phyloP scores from a whole-genome alignment of 495 filamentous ascomycete species.

The Paragyromitra xinjiangensis region DNA sequence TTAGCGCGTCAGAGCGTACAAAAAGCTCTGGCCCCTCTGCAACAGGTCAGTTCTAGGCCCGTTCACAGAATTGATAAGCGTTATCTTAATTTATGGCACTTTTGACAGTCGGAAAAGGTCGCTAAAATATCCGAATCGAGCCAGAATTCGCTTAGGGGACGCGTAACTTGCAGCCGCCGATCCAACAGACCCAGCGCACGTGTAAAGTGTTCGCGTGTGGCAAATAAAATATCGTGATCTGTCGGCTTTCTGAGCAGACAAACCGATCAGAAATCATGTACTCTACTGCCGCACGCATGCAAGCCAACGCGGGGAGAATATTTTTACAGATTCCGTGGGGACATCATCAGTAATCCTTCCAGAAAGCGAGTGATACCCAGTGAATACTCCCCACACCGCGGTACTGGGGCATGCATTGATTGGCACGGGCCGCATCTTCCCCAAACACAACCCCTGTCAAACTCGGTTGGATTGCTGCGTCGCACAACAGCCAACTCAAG shows the following conservation, averaged over 20 bases:
- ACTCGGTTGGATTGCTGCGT: background rate
- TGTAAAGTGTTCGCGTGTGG: background rate
- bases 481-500: background rate
- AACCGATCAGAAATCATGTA: background rate
- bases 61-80: background rate
- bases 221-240: slow-evolving; percentile 4
- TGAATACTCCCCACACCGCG: slow-evolving; percentile 11
- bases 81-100: background rate
- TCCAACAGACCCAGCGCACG: background rate
- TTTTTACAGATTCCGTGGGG: background rate
- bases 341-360: background rate
- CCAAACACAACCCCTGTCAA: background rate
- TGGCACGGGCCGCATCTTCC: slow-evolving; percentile 1
- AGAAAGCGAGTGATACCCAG: slow-evolving; percentile 19
- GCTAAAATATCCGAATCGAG: slow-evolving; percentile 1
- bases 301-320: background rate
- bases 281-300: background rate
- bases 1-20: slow-evolving; percentile 4
- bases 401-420: slow-evolving; percentile 6
- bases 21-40: slow-evolving; percentile 4
- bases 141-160: background rate
- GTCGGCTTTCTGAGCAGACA: background rate
- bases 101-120: background rate
- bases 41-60: slow-evolving; percentile 16
- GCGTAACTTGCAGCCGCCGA: background rate